These are phyloP conservation scores for Mycosarcoma mackinlayi DNA, from an alignment of 1,284 basidiomycete genomes.

Conservation along the genomic window DNA sequence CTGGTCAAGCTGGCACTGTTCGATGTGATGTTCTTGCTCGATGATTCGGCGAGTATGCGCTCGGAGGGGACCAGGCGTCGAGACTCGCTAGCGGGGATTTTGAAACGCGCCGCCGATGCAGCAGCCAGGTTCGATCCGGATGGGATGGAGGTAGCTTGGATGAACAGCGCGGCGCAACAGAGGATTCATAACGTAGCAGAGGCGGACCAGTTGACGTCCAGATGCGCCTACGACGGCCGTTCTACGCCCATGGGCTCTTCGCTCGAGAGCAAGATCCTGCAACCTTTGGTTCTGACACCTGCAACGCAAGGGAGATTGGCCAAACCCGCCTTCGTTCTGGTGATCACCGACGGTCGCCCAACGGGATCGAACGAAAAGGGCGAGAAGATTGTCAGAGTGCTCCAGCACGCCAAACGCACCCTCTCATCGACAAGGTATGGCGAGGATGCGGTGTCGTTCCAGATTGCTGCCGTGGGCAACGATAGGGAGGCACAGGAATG, in stretches of 20 bases:
- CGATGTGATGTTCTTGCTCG: constrained; percentile 60
- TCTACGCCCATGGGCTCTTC: constrained; percentile 55
- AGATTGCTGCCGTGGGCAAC: constrained; percentile 59
- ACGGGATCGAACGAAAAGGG: constrained; percentile 46
- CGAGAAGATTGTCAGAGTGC: constrained; percentile 51
- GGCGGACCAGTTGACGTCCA: constrained; percentile 34
- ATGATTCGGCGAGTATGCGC: constrained; percentile 57
- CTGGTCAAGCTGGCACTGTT: constrained; percentile 61
- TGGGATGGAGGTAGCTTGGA: constrained; percentile 59
- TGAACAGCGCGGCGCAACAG: constrained; percentile 39
- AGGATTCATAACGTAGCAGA: constrained; percentile 49
- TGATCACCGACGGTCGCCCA: constrained; percentile 59
- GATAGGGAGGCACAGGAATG: constrained; percentile 60
- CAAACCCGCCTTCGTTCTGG: constrained; percentile 52
- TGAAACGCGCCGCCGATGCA: constrained; percentile 55
- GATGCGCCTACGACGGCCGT: constrained; percentile 46
- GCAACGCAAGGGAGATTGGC: constrained; percentile 25
- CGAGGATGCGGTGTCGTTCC: constrained; percentile 55
- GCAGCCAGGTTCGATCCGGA: constrained; percentile 56
- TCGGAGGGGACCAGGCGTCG: constrained; percentile 33
- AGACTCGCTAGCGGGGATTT: constrained; percentile 45
- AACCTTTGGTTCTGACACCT: constrained; percentile 38
- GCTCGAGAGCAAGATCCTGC: constrained; percentile 49
- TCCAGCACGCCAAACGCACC: constrained; percentile 43
- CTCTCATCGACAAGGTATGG: constrained; percentile 41